phyloP scores from a whole-genome alignment of 2,329 filamentous ascomycete species.

The Fusarium miscanthi region DNA sequence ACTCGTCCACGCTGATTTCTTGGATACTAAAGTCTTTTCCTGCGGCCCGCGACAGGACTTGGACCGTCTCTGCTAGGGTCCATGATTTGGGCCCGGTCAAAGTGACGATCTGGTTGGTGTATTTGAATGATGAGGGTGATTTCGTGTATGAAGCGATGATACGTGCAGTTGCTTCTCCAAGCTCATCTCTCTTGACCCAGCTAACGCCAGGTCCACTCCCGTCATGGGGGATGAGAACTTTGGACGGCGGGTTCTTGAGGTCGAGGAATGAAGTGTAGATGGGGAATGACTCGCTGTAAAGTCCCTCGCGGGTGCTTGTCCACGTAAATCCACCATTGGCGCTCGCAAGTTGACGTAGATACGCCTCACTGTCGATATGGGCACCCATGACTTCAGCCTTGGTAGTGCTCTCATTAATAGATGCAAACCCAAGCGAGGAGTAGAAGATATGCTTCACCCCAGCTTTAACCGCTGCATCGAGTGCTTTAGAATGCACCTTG shows the following conservation, averaged over 20 bases:
- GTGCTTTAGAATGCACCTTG: slow-evolving; percentile 6
- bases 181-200: slow-evolving; percentile 36
- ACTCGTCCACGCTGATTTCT: slow-evolving; percentile 27
- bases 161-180: slow-evolving; percentile 29
- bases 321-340: neutral
- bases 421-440: slow-evolving; percentile 27
- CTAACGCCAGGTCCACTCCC: slow-evolving; percentile 20
- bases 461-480: slow-evolving; percentile 20
- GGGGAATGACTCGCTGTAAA: slow-evolving; percentile 34
- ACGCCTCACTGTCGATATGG: slow-evolving; percentile 28
- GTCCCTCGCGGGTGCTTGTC: slow-evolving; percentile 33
- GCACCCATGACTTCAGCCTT: slow-evolving; percentile 33
- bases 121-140: neutral
- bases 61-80: slow-evolving; percentile 10
- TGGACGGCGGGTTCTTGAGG: neutral
- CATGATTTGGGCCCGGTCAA: slow-evolving; percentile 12
- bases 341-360: neutral
- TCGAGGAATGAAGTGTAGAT: slow-evolving; percentile 34
- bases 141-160: slow-evolving; percentile 14
- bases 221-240: slow-evolving; percentile 23
- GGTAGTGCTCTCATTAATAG: neutral
- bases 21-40: neutral
- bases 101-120: slow-evolving; percentile 17
- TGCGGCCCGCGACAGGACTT: neutral
- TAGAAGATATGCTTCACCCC: slow-evolving; percentile 33